Evolutionary conservation across 2,329 filamentous ascomycete species (phyloP), one percentile per base, ranked within the genome.

Genomic region (Trichophyton mentagrophytes): DNA sequence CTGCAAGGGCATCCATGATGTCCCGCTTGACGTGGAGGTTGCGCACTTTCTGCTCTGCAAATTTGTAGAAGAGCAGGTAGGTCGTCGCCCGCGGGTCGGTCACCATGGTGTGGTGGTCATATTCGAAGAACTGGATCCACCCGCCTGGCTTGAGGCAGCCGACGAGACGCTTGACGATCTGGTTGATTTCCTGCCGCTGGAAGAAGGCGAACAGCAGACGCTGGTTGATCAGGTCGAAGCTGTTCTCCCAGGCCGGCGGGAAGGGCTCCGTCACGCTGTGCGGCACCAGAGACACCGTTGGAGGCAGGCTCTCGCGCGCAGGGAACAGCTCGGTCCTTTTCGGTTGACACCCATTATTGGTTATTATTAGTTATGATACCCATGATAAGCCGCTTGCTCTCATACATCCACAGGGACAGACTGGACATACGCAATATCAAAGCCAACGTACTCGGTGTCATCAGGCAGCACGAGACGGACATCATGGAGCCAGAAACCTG

Each of bases 221-320:
- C 33, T 60, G 59, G 38, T 60, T 51, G 33, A 60, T 25, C 4
- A 60, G 47, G n/a, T 60, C 59, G 38, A 60, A 60, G 11, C 22
- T n/a, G n/a, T 30, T 30, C 25, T 60, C 51, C 59, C 59, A 60
- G 20, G 47, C 59, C n/a, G 36, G 20, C 3, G 59, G 59, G 13
- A 60, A n/a, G 15, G 59, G 30, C 47, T 56, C 36, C 2, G 27
- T 51, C 30, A 60, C 30, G 46, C 51, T 51, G 15, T 60, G 59
- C 33, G 55, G 33, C 11, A 57, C 55, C 20, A 57, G 55, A 8
- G 33, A 40, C 11, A 57, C 38, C 13, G 33, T 57, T 17, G 55
- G 33, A 22, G 55, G 55, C 4, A 57, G 33, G 5, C 7, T 40
- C 38, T 57, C 55, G 7, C 33, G n/a, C 20, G 55, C 33, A 7